Evolutionary conservation across 108 stramenopile species (phyloP).

Genomic region (Skeletonema costatum): DNA sequence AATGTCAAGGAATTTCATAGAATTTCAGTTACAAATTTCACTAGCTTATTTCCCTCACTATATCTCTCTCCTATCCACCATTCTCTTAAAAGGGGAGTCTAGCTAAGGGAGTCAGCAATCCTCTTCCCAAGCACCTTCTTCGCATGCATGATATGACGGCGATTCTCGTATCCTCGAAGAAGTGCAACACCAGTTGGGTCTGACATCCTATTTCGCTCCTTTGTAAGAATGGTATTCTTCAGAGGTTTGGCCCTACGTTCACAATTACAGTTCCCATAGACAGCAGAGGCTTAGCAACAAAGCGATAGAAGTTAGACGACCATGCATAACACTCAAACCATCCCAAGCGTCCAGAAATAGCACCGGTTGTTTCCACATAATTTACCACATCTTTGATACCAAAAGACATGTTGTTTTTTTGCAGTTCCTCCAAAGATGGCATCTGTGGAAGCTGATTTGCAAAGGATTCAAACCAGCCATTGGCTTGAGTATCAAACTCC

Average conservation of each 20-base stretch:
- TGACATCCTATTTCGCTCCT: background rate
- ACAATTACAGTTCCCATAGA: background rate
- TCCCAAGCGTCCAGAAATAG: background rate
- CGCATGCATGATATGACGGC: constrained; percentile 8
- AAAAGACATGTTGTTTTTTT: too few relatives aligned
- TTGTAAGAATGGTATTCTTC: background rate
- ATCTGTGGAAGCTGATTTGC: background rate
- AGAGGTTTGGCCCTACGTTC: background rate
- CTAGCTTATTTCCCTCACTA: too few relatives aligned
- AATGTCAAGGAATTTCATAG: too few relatives aligned
- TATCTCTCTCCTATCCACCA: too few relatives aligned
- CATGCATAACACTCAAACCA: too few relatives aligned
- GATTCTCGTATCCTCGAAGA: constrained; percentile 4
- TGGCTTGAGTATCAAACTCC: background rate
- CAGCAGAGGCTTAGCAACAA: background rate
- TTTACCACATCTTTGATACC: too few relatives aligned
- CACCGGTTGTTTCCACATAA: background rate
- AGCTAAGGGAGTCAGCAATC: too few relatives aligned
- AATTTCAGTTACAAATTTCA: too few relatives aligned
- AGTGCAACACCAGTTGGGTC: constrained; percentile 15
- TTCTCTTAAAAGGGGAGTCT: too few relatives aligned
- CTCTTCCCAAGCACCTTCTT: constrained; percentile 6
- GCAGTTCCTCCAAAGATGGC: background rate
- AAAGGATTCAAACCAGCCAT: background rate
- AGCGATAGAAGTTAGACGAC: too few relatives aligned